phyloP scores from a whole-genome alignment of 2,329 filamentous ascomycete genomes.

The Hortaea sp. region DNA sequence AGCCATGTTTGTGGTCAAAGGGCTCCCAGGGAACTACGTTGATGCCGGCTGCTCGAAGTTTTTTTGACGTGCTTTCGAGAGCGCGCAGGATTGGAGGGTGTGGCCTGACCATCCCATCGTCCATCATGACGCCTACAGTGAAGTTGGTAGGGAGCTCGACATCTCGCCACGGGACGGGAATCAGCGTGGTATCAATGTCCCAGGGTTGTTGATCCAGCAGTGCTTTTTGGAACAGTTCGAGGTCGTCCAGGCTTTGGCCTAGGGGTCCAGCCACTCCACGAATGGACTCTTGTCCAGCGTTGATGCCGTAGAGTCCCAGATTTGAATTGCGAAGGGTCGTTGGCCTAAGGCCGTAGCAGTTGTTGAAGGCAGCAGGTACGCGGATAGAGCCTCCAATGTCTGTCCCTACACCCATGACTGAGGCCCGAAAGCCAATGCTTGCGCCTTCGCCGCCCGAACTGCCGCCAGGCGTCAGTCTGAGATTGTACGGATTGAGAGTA shows the following conservation, averaged over 20 bases:
- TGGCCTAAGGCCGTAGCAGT: conserved; percentile 36
- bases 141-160: conserved; percentile 29
- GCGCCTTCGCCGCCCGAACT: conserved; percentile 50
- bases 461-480: conserved; percentile 41
- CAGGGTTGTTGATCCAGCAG: conserved; percentile 46
- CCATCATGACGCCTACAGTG: conserved; percentile 52
- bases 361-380: conserved; percentile 39
- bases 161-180: no score
- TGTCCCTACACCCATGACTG: conserved; percentile 44
- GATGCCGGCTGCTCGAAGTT: conserved; percentile 39
- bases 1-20: conserved; percentile 40
- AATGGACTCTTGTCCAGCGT: conserved; percentile 38
- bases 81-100: conserved; percentile 56
- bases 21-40: conserved; percentile 44
- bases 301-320: conserved; percentile 32
- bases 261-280: conserved; percentile 45
- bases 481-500: conserved; percentile 47
- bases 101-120: conserved; percentile 54
- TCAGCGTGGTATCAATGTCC: conserved; percentile 14
- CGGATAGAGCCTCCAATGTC: conserved; percentile 45
- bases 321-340: conserved; percentile 35
- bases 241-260: conserved; percentile 41
- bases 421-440: conserved; percentile 42
- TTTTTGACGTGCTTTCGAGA: conserved; percentile 36
- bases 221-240: conserved; percentile 44